Percentiles rank a stretch among this genome's conserved stretches.
phyloP scores from a whole-genome alignment of 805 yeast species.

The Pichia deserticola region DNA sequence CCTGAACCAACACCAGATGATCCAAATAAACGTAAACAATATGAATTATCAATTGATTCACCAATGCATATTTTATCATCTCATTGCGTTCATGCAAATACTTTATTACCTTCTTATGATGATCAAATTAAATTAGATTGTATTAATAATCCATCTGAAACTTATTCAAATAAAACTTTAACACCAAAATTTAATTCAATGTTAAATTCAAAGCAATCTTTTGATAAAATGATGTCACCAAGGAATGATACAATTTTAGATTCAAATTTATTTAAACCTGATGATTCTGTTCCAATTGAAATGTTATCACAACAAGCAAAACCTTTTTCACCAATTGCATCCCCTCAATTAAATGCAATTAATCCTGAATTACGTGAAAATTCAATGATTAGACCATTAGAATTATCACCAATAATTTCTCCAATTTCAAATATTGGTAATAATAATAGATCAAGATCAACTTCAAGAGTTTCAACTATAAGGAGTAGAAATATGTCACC shows the following conservation, averaged over 20 bases:
- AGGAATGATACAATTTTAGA: conserved; percentile 24
- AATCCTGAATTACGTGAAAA: conserved; percentile 22
- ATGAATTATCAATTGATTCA: conserved; percentile 90
- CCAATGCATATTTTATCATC: conserved; percentile 81
- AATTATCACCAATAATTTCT: conserved; percentile 9
- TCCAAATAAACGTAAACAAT: conserved; percentile 67
- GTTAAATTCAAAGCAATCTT: conserved; percentile 2
- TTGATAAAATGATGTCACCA: conserved; percentile 25
- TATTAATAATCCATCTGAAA: not conserved
- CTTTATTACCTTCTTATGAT: conserved; percentile 65
- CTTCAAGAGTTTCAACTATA: conserved; percentile 26
- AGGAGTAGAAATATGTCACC: conserved; percentile 2
- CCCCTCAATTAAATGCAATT: conserved; percentile 26
- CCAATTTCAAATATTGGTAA: conserved; percentile 26
- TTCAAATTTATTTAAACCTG: conserved; percentile 51
- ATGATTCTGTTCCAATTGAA: conserved; percentile 33
- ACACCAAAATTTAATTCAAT: not conserved
- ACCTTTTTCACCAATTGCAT: conserved; percentile 43
- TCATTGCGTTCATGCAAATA: conserved; percentile 73
- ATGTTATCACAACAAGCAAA: conserved; percentile 58
- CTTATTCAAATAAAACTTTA: conserved; percentile 3
- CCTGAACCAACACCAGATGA: conserved; percentile 42
- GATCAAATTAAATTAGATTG: conserved; percentile 17
- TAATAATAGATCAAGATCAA: conserved; percentile 43
- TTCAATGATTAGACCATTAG: conserved; percentile 12